Percentiles rank a stretch among this genome's conserved stretches.
phyloP scores from a whole-genome alignment of 805 yeast species.

The Zygotorulaspora florentina region DNA sequence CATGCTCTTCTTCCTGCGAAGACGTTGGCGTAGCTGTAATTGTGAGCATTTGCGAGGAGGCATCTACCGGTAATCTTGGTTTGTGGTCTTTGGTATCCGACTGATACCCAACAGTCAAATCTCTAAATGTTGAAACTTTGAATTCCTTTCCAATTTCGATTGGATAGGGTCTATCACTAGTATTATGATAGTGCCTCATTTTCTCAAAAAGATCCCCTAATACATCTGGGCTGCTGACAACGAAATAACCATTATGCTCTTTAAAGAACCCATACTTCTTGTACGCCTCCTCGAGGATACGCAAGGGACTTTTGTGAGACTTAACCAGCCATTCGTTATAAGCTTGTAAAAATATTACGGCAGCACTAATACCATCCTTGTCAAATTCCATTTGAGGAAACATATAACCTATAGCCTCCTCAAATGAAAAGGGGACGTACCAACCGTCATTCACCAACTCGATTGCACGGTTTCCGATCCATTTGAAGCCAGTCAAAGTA shows the following conservation, averaged over 20 bases:
- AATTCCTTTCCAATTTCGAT: constrained; percentile 49
- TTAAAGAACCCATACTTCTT: constrained; percentile 72
- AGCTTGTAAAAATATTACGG: constrained; percentile 69
- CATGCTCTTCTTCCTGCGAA: constrained; percentile 33
- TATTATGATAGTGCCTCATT: constrained; percentile 40
- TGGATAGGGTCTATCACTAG: constrained; percentile 38
- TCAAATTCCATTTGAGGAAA: constrained; percentile 70
- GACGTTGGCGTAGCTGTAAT: constrained; percentile 39
- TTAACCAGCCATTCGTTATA: constrained; percentile 47
- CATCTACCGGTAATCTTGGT: constrained; percentile 69
- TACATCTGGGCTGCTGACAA: constrained; percentile 49
- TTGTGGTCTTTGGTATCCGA: constrained; percentile 52
- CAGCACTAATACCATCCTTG: constrained; percentile 88
- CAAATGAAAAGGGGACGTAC: constrained; percentile 82
- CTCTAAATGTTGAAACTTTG: constrained; percentile 66
- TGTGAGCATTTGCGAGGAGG: constrained; percentile 83
- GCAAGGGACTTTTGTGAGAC: constrained; percentile 38
- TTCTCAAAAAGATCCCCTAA: constrained; percentile 53
- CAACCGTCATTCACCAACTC: constrained; percentile 61
- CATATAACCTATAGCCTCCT: constrained; percentile 97
- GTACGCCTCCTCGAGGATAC: constrained; percentile 56
- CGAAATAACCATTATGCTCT: constrained; percentile 83
- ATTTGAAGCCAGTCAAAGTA: constrained; percentile 92
- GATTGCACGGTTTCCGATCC: constrained; percentile 91
- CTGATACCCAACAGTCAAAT: constrained; percentile 78